Evolutionary conservation across 345 rosid species (phyloP).

Genomic region (sweet orange (Citrus sinensis)): DVS_A1.0 CM039163.1:23743001-23743500

Average conservation of each 20-base stretch:
- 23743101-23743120: slow-evolving; percentile 68
- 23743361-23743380: background rate
- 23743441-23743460: slow-evolving; percentile 62
- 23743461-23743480: slow-evolving; percentile 84
- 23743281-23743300: background rate
- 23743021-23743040: slow-evolving; percentile 76
- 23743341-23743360: background rate
- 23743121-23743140: slow-evolving; percentile 91
- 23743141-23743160: slow-evolving; percentile 65
- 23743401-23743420: slow-evolving; percentile 17
- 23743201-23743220: background rate
- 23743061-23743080: slow-evolving; percentile 81
- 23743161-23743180: background rate
- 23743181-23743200: slow-evolving; percentile 14
- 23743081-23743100: slow-evolving; percentile 60
- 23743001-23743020: background rate
- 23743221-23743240: background rate
- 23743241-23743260: background rate
- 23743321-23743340: background rate
- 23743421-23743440: slow-evolving; percentile 81
- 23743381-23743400: too few species aligned
- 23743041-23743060: slow-evolving; percentile 91
- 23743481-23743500: slow-evolving; percentile 70
- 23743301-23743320: background rate
- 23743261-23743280: background rate